These are phyloP conservation scores for Moesziomyces globuligerus DNA, from an alignment of 1,284 basidiomycete species.

Conservation along the genomic window DNA sequence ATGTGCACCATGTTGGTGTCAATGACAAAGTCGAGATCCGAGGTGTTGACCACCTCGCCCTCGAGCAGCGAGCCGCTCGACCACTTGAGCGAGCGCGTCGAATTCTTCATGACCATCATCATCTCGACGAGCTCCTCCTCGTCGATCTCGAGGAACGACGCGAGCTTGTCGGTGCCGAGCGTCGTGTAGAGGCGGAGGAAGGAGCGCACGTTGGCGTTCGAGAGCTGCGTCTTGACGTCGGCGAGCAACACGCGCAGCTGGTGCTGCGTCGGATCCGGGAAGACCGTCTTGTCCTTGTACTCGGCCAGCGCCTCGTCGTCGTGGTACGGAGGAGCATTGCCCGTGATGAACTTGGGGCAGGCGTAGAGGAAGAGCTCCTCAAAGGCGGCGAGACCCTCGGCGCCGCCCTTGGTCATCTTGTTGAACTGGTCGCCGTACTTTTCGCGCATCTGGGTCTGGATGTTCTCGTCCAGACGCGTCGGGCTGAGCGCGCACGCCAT, in stretches of 20 bases:
- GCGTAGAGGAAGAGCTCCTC: conserved; percentile 94
- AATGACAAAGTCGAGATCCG: conserved; percentile 94
- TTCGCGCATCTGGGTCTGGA: conserved; percentile 91
- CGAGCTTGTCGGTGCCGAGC: conserved; percentile 88
- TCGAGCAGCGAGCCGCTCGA: conserved; percentile 77
- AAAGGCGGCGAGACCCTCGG: conserved; percentile 81
- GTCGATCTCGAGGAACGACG: conserved; percentile 83
- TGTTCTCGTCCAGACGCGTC: conserved; percentile 87
- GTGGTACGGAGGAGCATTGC: conserved; percentile 88
- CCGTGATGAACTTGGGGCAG: conserved; percentile 95
- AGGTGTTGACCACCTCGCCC: conserved; percentile 86
- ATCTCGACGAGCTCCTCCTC: conserved; percentile 95
- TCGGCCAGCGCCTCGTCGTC: conserved; percentile 76
- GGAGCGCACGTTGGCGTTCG: conserved; percentile 85
- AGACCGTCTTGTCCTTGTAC: conserved; percentile 70
- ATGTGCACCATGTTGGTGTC: conserved; percentile 96
- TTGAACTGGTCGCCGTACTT: conserved; percentile 89
- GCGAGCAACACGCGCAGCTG: conserved; percentile 85
- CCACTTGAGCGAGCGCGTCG: conserved; percentile 74
- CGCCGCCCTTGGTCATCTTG: conserved; percentile 76
- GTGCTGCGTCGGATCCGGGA: conserved; percentile 80
- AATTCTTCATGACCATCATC: conserved; percentile 95
- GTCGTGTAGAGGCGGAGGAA: conserved; percentile 96
- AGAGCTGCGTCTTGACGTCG: conserved; percentile 79
- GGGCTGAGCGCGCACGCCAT: conserved; percentile 93